Conservation (phyloP, 805 yeast species). For the Wickerhamomyces bisporus region DNA sequence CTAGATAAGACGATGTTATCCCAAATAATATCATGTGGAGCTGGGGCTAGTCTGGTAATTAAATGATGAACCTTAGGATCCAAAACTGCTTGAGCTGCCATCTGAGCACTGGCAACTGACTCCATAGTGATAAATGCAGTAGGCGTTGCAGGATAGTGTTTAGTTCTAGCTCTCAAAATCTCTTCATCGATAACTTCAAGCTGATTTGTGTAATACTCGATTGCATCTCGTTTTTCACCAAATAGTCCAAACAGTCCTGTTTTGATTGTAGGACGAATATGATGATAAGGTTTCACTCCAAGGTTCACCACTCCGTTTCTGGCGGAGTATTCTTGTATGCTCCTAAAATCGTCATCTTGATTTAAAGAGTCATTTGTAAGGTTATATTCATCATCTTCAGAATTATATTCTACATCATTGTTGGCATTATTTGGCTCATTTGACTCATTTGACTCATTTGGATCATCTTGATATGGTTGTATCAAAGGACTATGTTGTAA, state of each 20-base stretch:
- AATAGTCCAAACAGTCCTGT: slow-evolving; percentile 56
- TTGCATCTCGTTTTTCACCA: slow-evolving; percentile 76
- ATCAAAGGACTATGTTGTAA: slow-evolving; percentile 16
- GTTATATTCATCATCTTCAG: slow-evolving; percentile 1
- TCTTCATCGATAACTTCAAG: slow-evolving; percentile 66
- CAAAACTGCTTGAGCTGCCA: slow-evolving; percentile 91
- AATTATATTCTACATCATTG: slow-evolving; percentile 9
- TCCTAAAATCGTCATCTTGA: slow-evolving; percentile 17
- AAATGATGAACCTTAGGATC: slow-evolving; percentile 85
- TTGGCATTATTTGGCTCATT: slow-evolving; percentile 8
- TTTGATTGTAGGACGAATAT: slow-evolving; percentile 56
- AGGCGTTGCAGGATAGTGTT: slow-evolving; percentile 77
- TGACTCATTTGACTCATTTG: too few relatives aligned
- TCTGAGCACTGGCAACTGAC: slow-evolving; percentile 90
- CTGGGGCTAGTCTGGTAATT: slow-evolving; percentile 84
- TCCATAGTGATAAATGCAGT: slow-evolving; percentile 95
- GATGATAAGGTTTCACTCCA: slow-evolving; percentile 20
- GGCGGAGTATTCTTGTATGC: slow-evolving; percentile 17
- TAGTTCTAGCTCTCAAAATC: slow-evolving; percentile 56
- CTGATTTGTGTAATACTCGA: slow-evolving; percentile 66
- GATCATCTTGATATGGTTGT: slow-evolving; percentile 9
- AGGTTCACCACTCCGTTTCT: slow-evolving; percentile 16
- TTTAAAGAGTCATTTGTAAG: slow-evolving; percentile 2
- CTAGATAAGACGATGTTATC: slow-evolving; percentile 79
- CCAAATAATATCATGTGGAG: slow-evolving; percentile 96